Conservation (phyloP, 768 basidiomycete genomes). For the Royoungia palumana region DNA sequence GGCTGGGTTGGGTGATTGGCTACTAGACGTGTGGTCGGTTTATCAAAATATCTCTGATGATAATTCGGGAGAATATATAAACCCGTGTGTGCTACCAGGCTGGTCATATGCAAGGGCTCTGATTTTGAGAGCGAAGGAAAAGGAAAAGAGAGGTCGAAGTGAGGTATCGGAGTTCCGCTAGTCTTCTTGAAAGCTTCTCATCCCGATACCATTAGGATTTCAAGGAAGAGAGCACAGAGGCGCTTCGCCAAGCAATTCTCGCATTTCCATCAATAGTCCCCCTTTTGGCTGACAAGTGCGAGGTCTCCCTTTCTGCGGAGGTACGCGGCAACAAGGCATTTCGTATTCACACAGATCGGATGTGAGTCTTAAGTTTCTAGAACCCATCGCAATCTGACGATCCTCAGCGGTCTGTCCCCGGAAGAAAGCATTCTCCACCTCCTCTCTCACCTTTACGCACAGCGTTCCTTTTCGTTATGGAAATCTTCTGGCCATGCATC, state of each 20-base stretch:
- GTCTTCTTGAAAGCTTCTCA: conserved; percentile 1
- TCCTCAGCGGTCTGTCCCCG: conserved; percentile 34
- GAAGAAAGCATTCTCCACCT: conserved; percentile 61
- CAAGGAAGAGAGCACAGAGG: conserved; percentile 53
- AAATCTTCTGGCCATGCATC: conserved; percentile 59
- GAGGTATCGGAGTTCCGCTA: conserved; percentile 22
- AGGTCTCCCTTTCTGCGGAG: conserved; percentile 56
- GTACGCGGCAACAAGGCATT: conserved; percentile 63
- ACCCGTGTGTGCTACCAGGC: conserved; percentile 69
- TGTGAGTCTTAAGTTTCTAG: conserved; percentile 39
- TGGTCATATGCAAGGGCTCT: conserved; percentile 73
- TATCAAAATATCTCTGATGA: conserved; percentile 9
- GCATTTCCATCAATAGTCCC: conserved; percentile 81
- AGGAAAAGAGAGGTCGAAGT: conserved; percentile 41
- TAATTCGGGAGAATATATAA: conserved; percentile 32
- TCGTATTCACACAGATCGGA: conserved; percentile 63
- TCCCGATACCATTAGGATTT: conserved; percentile 40
- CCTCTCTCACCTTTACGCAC: conserved; percentile 83
- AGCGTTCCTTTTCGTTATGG: conserved; percentile 76
- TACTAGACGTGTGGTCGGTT: conserved; percentile 57
- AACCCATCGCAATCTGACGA: conserved; percentile 6
- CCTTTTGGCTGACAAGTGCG: conserved; percentile 82
- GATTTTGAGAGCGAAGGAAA: conserved; percentile 53
- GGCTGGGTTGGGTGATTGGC: conserved; percentile 75
- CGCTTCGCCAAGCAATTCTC: conserved; percentile 68